Evolutionary conservation across 1,284 basidiomycete genomes (phyloP).

Genomic region (Athelia psychrophila): DNA sequence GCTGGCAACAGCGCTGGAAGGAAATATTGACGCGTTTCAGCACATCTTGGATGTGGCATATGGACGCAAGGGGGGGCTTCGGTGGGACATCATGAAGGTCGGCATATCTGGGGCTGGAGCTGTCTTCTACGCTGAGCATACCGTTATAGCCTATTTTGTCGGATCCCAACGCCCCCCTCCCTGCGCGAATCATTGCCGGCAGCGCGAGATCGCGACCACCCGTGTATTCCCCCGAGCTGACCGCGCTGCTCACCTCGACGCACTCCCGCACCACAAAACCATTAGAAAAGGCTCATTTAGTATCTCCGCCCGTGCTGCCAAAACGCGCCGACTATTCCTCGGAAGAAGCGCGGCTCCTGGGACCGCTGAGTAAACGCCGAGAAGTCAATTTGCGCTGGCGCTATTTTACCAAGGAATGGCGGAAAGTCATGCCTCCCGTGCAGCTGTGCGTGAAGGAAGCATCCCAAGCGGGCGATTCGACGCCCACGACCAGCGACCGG

Average conservation of each 20-base stretch:
- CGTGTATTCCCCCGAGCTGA: constrained; percentile 57
- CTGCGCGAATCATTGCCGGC: constrained; percentile 46
- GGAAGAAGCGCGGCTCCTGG: constrained; percentile 56
- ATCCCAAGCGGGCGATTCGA: constrained; percentile 4
- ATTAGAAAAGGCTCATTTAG: constrained; percentile 35
- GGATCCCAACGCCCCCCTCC: constrained; percentile 36
- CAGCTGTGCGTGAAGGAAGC: constrained; percentile 33
- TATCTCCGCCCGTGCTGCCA: constrained; percentile 54
- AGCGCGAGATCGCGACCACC: constrained; percentile 59
- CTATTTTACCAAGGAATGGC: constrained; percentile 54
- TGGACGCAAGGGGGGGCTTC: constrained; percentile 69
- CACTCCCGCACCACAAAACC: constrained; percentile 46
- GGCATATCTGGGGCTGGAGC: constrained; percentile 11
- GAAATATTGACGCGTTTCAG: constrained; percentile 50
- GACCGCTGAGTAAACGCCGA: constrained; percentile 66
- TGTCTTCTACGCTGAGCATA: constrained; percentile 7
- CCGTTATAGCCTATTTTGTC: constrained; percentile 49
- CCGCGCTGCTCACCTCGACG: constrained; percentile 54
- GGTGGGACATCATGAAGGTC: constrained; percentile 64
- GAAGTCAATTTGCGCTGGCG: constrained; percentile 72
- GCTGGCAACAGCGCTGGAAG: constrained; percentile 56
- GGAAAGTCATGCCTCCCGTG: constrained; percentile 58
- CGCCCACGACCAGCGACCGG: constrained; percentile 5
- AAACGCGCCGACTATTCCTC: constrained; percentile 53
- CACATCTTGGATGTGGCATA: constrained; percentile 75